A percentile compares a stretch with the other conserved stretches of the same genome.
Conservation (phyloP, 148 eudicot species). For the Rhododendron simsii region DNA sequence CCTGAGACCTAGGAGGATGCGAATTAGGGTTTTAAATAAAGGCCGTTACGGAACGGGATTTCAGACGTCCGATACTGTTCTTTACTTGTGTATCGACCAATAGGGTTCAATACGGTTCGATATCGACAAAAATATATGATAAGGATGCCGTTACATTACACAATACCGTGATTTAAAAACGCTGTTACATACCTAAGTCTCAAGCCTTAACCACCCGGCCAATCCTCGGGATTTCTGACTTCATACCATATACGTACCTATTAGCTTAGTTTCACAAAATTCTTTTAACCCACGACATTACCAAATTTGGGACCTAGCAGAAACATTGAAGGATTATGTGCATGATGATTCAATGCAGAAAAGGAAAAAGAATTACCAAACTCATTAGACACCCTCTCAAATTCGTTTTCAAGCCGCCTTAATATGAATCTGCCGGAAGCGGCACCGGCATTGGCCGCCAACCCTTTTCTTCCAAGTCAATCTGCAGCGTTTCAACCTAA, state of each 20-base stretch:
- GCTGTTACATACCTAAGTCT: neutral
- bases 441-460: neutral
- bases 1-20: neutral
- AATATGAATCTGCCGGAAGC: neutral
- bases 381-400: neutral
- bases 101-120: neutral
- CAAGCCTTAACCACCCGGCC: neutral
- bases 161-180: neutral
- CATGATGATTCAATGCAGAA: neutral
- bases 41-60: neutral
- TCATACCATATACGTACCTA: neutral
- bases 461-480: neutral
- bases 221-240: neutral
- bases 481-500: neutral
- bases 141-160: neutral
- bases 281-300: neutral
- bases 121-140: neutral
- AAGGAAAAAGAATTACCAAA: neutral
- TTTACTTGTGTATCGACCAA: neutral
- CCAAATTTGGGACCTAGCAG: neutral
- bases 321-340: neutral
- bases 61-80: neutral
- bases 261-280: constrained; percentile 2
- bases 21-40: neutral
- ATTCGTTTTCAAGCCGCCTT: neutral